These are phyloP conservation scores for Scheffersomyces amazonensis DNA, from an alignment of 805 yeast species.

Conservation along the genomic window DNA sequence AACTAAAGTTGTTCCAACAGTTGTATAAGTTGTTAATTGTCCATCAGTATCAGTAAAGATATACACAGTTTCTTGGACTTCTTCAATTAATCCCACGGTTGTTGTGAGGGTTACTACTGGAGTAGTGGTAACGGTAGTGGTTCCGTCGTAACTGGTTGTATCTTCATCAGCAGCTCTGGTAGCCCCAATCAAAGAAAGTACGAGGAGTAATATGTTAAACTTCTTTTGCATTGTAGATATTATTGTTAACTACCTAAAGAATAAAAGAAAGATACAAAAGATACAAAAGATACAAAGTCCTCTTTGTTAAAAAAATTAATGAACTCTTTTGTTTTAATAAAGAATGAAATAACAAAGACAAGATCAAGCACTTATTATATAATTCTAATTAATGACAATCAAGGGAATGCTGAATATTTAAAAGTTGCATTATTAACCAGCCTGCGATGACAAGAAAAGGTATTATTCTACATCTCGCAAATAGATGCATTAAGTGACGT, in stretches of 20 bases:
- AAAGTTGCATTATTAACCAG: no score
- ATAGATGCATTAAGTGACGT: no score
- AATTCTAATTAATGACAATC: no score
- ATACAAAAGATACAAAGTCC: no score
- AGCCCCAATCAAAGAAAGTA: conserved; percentile 1
- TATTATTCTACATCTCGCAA: no score
- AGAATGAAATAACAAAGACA: no score
- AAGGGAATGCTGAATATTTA: no score
- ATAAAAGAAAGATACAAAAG: no score
- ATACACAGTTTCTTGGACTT: conserved; percentile 25
- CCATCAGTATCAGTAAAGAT: conserved; percentile 29
- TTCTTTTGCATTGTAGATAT: conserved; percentile 1
- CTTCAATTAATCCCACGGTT: conserved; percentile 22
- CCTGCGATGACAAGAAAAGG: background rate
- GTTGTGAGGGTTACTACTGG: conserved; percentile 29
- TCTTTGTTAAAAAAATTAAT: no score
- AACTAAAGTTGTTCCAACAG: conserved; percentile 12
- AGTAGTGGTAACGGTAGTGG: conserved; percentile 24
- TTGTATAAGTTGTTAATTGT: conserved; percentile 23
- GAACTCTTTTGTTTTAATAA: no score
- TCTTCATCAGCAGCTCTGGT: background rate
- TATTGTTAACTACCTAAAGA: no score
- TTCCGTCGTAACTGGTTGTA: conserved; percentile 11
- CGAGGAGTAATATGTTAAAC: background rate
- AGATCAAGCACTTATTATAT: no score